These are phyloP conservation scores for Alternaria brassicae DNA, from an alignment of 2,329 filamentous ascomycete species.

Conservation along the genomic window DNA sequence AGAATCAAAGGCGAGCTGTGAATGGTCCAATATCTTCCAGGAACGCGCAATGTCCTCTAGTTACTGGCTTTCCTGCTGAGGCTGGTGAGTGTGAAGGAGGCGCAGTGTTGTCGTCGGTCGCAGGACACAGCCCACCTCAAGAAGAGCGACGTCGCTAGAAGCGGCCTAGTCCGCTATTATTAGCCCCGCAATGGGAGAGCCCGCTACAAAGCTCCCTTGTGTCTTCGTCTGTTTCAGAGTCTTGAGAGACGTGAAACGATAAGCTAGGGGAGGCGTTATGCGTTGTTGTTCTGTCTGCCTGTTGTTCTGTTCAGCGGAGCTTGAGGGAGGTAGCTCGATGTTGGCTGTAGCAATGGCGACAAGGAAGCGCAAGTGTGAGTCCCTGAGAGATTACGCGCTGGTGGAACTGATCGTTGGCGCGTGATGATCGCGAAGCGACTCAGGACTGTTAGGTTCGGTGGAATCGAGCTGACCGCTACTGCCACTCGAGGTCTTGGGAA, in stretches of 20 bases:
- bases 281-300: conserved; percentile 16
- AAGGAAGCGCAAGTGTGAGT: conserved; percentile 3
- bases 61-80: conserved; percentile 29
- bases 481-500: conserved; percentile 1
- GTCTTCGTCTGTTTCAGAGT: conserved; percentile 33
- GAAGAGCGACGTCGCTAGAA: conserved; percentile 21
- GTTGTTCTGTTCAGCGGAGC: conserved; percentile 3
- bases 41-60: conserved; percentile 26
- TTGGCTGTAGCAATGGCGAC: conserved; percentile 1
- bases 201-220: conserved; percentile 16
- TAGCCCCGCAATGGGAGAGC: conserved; percentile 15
- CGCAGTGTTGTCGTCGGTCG: conserved; percentile 30
- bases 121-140: conserved; percentile 19
- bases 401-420: conserved; percentile 7
- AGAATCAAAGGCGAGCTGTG: conserved; percentile 22
- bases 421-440: not conserved
- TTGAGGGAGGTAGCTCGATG: not conserved
- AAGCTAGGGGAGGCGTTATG: conserved; percentile 21
- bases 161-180: conserved; percentile 19
- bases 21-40: conserved; percentile 31
- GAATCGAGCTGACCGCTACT: conserved; percentile 16
- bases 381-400: not conserved
- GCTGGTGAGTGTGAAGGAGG: conserved; percentile 40
- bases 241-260: conserved; percentile 26
- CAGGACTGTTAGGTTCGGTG: conserved; percentile 6